Evolutionary conservation across 1,139 yeast genomes (phyloP).

Genomic region (Scheffersomyces titani): DNA sequence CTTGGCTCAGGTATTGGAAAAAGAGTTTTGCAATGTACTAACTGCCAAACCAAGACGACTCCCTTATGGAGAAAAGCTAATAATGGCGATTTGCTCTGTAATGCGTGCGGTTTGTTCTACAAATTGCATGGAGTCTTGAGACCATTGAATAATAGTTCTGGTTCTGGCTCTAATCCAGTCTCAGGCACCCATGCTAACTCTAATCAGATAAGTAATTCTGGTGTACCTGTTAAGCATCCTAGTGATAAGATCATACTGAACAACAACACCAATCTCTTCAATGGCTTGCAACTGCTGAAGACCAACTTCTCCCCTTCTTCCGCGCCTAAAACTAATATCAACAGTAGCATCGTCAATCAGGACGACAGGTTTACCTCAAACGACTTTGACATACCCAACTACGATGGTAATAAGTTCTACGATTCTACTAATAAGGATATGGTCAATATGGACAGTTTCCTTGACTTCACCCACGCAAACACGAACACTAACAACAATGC

Average conservation of each 20-base stretch:
- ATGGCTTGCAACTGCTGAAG: conserved; percentile 13
- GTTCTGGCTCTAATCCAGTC: neutral
- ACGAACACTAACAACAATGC: neutral
- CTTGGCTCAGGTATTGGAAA: conserved; percentile 5
- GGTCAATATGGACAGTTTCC: conserved; percentile 10
- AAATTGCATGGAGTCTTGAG: conserved; percentile 49
- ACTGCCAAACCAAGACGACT: conserved; percentile 48
- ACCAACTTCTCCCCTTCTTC: neutral
- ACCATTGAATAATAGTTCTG: conserved; percentile 29
- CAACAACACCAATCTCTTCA: conserved; percentile 25
- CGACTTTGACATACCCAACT: neutral
- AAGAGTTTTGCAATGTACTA: conserved; percentile 40
- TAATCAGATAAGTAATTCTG: neutral
- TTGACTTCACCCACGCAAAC: conserved; percentile 5
- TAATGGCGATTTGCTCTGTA: conserved; percentile 46
- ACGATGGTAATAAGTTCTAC: neutral
- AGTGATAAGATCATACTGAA: conserved; percentile 25
- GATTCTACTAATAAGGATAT: conserved; percentile 3
- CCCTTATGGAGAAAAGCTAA: conserved; percentile 51
- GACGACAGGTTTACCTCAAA: neutral
- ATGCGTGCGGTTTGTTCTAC: conserved; percentile 51
- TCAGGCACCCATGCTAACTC: neutral
- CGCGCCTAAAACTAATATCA: neutral
- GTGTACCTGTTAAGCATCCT: conserved; percentile 1
- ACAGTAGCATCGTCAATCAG: neutral